Conservation (phyloP, 331 rosid species). For the Prunus yedoensis region DNA sequence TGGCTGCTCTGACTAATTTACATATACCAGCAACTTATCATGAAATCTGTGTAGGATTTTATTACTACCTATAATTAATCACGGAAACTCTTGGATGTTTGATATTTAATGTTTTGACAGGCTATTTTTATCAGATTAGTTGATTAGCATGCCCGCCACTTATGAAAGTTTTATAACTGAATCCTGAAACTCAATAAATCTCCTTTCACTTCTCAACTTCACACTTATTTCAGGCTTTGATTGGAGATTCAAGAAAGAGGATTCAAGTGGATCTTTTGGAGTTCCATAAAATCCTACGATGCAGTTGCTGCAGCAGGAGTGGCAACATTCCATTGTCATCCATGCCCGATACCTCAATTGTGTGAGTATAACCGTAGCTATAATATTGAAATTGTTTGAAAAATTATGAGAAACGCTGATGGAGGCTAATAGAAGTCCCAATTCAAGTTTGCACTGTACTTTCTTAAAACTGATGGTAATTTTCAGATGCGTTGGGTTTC, state of each 20-base stretch:
- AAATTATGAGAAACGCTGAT: not conserved
- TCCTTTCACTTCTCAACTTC: constrained; percentile 5
- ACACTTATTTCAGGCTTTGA: constrained; percentile 48
- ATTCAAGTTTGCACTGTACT: not conserved
- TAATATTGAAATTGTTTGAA: constrained; percentile 10
- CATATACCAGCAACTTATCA: not conserved
- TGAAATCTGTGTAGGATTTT: not conserved
- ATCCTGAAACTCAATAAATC: not conserved
- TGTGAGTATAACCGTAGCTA: constrained; percentile 56
- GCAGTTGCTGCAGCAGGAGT: constrained; percentile 65
- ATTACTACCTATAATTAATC: not conserved
- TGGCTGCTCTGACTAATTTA: constrained; percentile 13
- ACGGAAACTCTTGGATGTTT: not conserved
- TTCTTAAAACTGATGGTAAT: not conserved
- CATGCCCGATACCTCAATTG: constrained; percentile 79
- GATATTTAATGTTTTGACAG: not conserved
- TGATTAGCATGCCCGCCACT: not conserved
- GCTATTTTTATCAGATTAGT: not conserved
- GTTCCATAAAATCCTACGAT: constrained; percentile 55
- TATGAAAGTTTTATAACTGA: not conserved
- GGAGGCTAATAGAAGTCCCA: not conserved
- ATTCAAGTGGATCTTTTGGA: constrained; percentile 79
- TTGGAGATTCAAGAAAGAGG: constrained; percentile 74
- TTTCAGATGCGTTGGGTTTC: not conserved
- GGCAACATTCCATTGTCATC: constrained; percentile 53